A percentile compares a stretch with the other conserved stretches of the same genome.
phyloP scores from a whole-genome alignment of 257 asterid genomes.

The Coffea eugenioides region DNA sequence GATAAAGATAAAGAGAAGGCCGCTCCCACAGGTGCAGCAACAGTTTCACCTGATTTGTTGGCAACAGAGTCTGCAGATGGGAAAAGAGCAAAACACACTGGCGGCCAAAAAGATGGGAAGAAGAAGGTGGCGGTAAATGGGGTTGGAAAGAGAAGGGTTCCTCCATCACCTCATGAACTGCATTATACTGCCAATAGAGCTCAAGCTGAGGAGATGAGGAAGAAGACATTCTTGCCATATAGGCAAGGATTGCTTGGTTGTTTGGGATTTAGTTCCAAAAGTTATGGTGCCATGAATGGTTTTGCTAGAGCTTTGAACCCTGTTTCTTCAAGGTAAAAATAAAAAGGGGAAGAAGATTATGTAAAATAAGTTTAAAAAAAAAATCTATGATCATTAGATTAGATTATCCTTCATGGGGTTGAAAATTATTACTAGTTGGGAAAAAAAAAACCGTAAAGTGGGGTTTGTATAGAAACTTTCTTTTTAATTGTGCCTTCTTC shows the following conservation, averaged over 20 bases:
- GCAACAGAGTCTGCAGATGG: neutral
- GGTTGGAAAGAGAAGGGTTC: slow-evolving; percentile 49
- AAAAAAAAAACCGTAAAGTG: slow-evolving; percentile 7
- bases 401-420: neutral
- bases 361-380: slow-evolving; percentile 11
- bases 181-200: slow-evolving; percentile 85
- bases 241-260: slow-evolving; percentile 87
- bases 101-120: slow-evolving; percentile 32
- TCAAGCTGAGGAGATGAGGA: slow-evolving; percentile 98
- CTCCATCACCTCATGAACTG: slow-evolving; percentile 81
- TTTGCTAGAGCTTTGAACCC: slow-evolving; percentile 81
- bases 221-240: slow-evolving; percentile 89
- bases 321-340: slow-evolving; percentile 67
- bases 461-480: neutral
- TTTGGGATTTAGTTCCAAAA: slow-evolving; percentile 87
- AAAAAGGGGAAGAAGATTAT: neutral
- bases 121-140: slow-evolving; percentile 39
- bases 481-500: neutral
- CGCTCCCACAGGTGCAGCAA: neutral
- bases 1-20: slow-evolving; percentile 9
- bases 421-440: neutral
- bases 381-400: slow-evolving; percentile 15
- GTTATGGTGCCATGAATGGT: slow-evolving; percentile 86
- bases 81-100: slow-evolving; percentile 11
- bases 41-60: neutral